phyloP scores from a whole-genome alignment of 2,329 filamentous ascomycete species.

The Phoma sp. region DNA sequence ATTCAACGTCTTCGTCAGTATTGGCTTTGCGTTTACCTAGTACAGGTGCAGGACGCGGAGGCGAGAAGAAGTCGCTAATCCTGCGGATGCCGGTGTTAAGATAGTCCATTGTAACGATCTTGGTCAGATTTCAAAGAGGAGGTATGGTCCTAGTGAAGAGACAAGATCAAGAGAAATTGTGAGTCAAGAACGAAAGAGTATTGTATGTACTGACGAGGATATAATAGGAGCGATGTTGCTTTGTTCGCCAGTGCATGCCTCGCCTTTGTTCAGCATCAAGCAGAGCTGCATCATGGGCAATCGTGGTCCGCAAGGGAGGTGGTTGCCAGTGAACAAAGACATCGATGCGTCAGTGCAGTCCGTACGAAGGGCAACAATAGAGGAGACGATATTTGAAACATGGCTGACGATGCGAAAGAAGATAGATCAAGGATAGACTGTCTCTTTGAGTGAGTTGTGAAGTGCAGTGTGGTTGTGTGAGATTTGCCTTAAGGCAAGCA shows the following conservation, averaged over 20 bases:
- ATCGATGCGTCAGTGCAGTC: not conserved
- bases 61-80: not conserved
- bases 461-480: too few species aligned
- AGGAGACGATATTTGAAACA: not conserved
- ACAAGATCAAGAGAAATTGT: not conserved
- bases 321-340: slow-evolving; percentile 1
- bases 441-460: too few species aligned
- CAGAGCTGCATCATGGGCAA: not conserved
- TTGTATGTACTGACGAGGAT: not conserved
- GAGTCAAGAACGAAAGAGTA: not conserved
- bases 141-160: not conserved
- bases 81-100: not conserved
- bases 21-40: not conserved
- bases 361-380: not conserved
- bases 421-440: too few species aligned
- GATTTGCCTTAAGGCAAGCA: too few species aligned
- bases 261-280: not conserved
- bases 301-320: not conserved
- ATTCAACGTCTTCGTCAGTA: not conserved
- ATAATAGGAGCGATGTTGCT: not conserved
- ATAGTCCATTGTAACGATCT: not conserved
- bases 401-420: not conserved
- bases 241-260: not conserved
- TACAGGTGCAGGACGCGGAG: not conserved
- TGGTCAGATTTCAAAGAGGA: not conserved